Evolutionary conservation across 164 flowering plant species (phyloP).

Genomic region (Chloranthus sessilifolius): DNA sequence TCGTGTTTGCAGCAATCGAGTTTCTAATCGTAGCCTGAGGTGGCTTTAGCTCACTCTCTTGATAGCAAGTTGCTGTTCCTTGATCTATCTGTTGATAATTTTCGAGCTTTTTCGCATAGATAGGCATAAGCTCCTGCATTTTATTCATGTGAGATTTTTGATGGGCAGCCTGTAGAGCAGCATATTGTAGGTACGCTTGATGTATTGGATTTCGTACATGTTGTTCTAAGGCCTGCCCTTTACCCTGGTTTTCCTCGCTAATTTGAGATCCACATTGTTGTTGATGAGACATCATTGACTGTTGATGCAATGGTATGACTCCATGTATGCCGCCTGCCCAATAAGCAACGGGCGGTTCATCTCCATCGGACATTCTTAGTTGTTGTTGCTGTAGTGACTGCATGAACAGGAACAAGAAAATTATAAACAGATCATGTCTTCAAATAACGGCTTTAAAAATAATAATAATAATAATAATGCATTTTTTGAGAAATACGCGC

Average conservation of each 20-base stretch:
- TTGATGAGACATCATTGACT: slow-evolving; percentile 47
- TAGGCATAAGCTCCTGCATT: slow-evolving; percentile 67
- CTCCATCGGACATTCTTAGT: slow-evolving; percentile 70
- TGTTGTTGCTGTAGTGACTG: slow-evolving; percentile 70
- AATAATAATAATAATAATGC: no score
- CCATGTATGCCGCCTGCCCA: slow-evolving; percentile 67
- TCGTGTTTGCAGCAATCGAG: slow-evolving; percentile 28
- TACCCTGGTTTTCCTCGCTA: slow-evolving; percentile 54
- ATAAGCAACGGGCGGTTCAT: slow-evolving; percentile 65
- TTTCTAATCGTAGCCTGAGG: slow-evolving; percentile 39
- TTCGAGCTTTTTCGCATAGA: slow-evolving; percentile 59
- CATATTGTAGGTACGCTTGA: slow-evolving; percentile 76
- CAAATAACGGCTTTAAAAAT: no score
- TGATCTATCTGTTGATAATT: slow-evolving; percentile 64
- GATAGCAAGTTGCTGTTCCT: slow-evolving; percentile 39
- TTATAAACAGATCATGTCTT: no score
- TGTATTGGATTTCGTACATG: slow-evolving; percentile 50
- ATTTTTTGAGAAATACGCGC: no score
- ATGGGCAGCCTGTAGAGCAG: slow-evolving; percentile 57
- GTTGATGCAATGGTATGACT: slow-evolving; percentile 53
- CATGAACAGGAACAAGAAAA: slow-evolving; percentile 9
- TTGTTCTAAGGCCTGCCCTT: slow-evolving; percentile 61
- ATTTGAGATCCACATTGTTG: slow-evolving; percentile 48
- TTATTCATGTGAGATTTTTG: slow-evolving; percentile 63
- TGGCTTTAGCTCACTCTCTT: slow-evolving; percentile 44